Evolutionary conservation across 2,329 filamentous ascomycete species (phyloP), one percentile per base, ranked within the genome.

Genomic region (Harringtonia lauricola): DNA sequence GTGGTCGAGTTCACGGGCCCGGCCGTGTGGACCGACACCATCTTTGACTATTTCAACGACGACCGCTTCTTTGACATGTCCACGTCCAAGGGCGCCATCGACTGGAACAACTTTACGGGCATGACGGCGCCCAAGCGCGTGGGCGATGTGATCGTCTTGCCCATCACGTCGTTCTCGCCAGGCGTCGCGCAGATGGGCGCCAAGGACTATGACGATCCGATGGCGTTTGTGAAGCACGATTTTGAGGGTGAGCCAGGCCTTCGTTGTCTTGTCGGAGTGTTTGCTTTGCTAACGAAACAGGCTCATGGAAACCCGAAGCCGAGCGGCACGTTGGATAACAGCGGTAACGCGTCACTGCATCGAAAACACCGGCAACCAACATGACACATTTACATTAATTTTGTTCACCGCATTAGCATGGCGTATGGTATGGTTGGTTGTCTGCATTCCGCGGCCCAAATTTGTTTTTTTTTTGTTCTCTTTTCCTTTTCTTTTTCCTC

Each of bases 161-260:
- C 92, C 22, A 96, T 98, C 55, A 98, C 92, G 8, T 90, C 88
- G 63, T 98, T 98, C 69, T 95, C 88, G 55, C 92, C 92, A 1
- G 92, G 92, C 22, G 87, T 96, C 36, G 76, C 81, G 54, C 88
- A 95, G 60, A 96, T 95, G 88, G 86, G 85, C 13, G 85, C 92
- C 37, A 81, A 82, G 56, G 88, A 94, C 49, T 74, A 81, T 35
- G 87, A 95, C 53, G 83, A 96, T 59, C 87, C 88, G 1, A 90
- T 95, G 86, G 92, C 92, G 2, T 96, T 94, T 69, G 92, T 98
- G 48, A 89, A 92, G 66, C 92, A 98, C 65, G 81, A 88, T 44
- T 98, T 98, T 61, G 86, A 94, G 70, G 92, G 90, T 94, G 67
- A 52, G 73, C 61, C 24, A 10, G 24, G 7, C 6, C 7, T 26